Percentiles rank a stretch among this genome's conserved stretches.
These are phyloP conservation scores for Centella asiatica DNA, from an alignment of 129 eudicot genomes.

Conservation along the genomic window DNA sequence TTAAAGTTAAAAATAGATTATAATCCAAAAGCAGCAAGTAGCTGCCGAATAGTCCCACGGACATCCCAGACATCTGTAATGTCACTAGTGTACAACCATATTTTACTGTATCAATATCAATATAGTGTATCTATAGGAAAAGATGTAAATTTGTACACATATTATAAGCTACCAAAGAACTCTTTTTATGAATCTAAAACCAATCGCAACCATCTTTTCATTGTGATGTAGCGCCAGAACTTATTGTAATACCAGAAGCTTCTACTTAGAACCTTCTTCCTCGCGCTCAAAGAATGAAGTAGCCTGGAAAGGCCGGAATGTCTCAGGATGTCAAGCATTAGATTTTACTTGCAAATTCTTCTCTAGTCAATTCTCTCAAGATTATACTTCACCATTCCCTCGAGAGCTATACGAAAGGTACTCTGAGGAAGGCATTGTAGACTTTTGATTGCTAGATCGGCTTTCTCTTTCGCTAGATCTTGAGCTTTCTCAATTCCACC, in stretches of 20 bases:
- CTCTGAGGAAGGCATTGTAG: slow-evolving; percentile 66
- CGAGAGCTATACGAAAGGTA: slow-evolving; percentile 57
- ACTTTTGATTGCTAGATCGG: slow-evolving; percentile 58
- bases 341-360: background rate
- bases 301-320: too few species aligned
- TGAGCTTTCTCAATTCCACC: slow-evolving; percentile 74
- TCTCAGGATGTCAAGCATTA: background rate
- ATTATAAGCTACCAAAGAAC: slow-evolving; percentile 1
- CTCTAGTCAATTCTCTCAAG: slow-evolving; percentile 63
- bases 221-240: background rate
- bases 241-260: slow-evolving; percentile 7
- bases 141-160: slow-evolving; percentile 2
- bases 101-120: background rate
- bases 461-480: slow-evolving; percentile 58
- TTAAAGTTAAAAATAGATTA: too few species aligned
- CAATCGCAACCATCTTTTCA: background rate
- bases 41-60: too few species aligned
- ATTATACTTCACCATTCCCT: slow-evolving; percentile 71
- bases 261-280: slow-evolving; percentile 10
- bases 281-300: background rate
- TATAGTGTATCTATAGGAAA: background rate
- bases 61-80: too few species aligned
- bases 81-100: background rate
- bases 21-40: too few species aligned
- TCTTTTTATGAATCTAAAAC: background rate